Evolutionary conservation across 768 basidiomycete genomes (phyloP).

Genomic region (Amylocystis lapponica): DNA sequence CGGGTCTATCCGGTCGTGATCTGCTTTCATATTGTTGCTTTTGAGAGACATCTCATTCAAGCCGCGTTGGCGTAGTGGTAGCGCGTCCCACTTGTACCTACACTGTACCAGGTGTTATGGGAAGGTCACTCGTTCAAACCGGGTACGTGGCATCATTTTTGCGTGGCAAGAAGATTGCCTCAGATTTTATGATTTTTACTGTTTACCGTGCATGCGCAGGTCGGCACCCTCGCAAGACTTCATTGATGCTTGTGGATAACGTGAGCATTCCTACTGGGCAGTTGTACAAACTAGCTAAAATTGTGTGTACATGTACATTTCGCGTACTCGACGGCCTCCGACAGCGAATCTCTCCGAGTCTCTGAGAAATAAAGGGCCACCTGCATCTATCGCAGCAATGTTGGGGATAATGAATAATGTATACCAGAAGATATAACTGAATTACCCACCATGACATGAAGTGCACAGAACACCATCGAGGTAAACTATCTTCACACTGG

Average conservation of each 20-base stretch:
- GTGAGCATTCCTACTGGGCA: neutral
- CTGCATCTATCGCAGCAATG: no score
- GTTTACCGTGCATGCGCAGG: neutral
- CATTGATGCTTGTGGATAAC: neutral
- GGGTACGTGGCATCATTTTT: constrained; percentile 17
- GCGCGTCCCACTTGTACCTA: constrained; percentile 21
- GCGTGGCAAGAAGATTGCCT: neutral
- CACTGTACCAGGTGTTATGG: constrained; percentile 2
- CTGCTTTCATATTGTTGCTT: neutral
- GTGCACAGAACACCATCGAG: no score
- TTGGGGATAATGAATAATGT: no score
- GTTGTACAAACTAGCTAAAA: no score
- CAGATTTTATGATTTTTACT: neutral
- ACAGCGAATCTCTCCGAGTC: no score
- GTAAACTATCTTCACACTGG: no score
- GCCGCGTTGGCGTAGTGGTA: constrained; percentile 23
- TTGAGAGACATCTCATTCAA: neutral
- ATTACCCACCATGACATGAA: no score
- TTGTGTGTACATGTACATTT: neutral
- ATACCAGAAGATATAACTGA: no score
- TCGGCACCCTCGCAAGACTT: neutral
- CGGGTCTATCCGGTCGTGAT: neutral
- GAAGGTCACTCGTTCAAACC: constrained; percentile 23
- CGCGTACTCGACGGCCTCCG: no score
- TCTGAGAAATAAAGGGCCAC: no score